phyloP scores from a whole-genome alignment of 106 monocot genomes.

The Posidonia australis region DNA sequence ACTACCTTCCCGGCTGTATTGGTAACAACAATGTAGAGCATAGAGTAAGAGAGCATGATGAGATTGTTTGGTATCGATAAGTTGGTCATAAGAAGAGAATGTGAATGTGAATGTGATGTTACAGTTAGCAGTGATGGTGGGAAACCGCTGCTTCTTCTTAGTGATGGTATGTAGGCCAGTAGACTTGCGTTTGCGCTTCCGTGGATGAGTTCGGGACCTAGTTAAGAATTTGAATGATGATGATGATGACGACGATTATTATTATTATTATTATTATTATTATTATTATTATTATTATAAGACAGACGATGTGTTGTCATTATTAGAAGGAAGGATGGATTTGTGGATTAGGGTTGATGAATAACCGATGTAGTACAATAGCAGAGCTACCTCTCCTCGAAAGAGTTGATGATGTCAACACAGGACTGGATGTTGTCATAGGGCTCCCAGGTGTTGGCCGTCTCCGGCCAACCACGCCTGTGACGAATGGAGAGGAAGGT shows the following conservation, averaged over 20 bases:
- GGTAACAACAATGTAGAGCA: no score
- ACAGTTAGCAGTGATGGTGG: background rate
- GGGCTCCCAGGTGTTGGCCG: slow-evolving; percentile 96
- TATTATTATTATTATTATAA: no score
- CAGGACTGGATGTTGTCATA: slow-evolving; percentile 61
- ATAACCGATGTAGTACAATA: background rate
- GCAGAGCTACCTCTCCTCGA: slow-evolving; percentile 39
- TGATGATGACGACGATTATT: no score
- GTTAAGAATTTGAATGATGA: background rate
- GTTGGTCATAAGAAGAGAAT: background rate
- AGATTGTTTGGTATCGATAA: no score
- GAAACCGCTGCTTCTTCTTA: slow-evolving; percentile 22
- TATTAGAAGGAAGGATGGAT: background rate
- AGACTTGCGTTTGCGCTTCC: slow-evolving; percentile 53
- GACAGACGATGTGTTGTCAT: no score
- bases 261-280: no score
- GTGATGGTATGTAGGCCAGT: slow-evolving; percentile 1
- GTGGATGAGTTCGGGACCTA: slow-evolving; percentile 1
- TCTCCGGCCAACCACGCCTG: slow-evolving; percentile 98
- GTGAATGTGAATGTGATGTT: background rate
- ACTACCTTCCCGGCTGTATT: background rate
- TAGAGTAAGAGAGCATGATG: no score
- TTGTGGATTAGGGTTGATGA: background rate
- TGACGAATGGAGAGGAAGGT: background rate
- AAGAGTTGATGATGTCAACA: slow-evolving; percentile 61